Evolutionary conservation across 768 basidiomycete species (phyloP), one percentile per base, ranked within the genome.

Genomic region (Pholiota conissans): DNA sequence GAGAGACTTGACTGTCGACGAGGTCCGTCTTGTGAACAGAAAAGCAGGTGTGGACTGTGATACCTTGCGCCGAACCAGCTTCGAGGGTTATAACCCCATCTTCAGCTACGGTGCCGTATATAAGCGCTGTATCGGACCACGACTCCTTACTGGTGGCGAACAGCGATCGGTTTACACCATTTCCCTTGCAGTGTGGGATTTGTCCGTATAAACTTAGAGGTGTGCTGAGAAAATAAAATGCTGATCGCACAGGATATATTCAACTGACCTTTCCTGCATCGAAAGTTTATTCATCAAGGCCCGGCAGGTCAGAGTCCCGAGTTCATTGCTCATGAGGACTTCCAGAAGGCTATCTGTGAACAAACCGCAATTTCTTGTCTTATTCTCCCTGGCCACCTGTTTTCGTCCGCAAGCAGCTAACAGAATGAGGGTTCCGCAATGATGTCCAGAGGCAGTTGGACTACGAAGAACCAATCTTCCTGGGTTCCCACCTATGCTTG

Each of bases 361-460:
- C 5, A 74, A n/a, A 7, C 74, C 74, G 14, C 66, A 56, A 2
- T 59, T 62, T 1, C 59, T 52, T 26, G 55, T 58, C 8, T 64
- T 64, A 35, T 66, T 40, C 56, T 77, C 76, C 18, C 61, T 61
- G 2, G 79, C 77, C 0, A 60, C 37, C 45, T 78, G 71, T 1
- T 71, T 65, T 6, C 69, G 62, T 1, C 74, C 68, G 52, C 79
- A 79, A 1, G 79, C 78, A 3, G 79, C 78, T 14, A 79, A 64
- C 2, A 80, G 70, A 24, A 80, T 57, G 63, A 65, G 13, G 76
- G 64, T 0, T 61, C 48, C 4, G 53, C 3, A 59, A 78, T 77
- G 6, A 69, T 63, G 10, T 63, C 46, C 8, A 55, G 37, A 0
- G 63, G 58, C 9, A 76, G 28, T 0, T 56, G 62, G 2, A 73